Percentiles rank a stretch among this genome's conserved stretches.
Evolutionary conservation across 768 basidiomycete species (phyloP).

Genomic region (Lyophyllum semitale): DNA sequence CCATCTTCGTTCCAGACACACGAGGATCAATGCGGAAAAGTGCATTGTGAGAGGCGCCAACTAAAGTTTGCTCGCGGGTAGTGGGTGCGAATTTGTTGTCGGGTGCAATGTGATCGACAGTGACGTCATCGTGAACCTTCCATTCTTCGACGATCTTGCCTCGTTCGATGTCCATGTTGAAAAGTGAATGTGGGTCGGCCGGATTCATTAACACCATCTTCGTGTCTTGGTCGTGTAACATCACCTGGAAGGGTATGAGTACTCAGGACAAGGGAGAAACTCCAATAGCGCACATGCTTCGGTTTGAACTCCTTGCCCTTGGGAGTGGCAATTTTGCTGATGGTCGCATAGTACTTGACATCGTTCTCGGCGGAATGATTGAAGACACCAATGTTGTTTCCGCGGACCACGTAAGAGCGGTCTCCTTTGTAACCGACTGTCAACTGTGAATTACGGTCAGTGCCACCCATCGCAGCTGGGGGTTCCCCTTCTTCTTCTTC

Average conservation of each 20-base stretch:
- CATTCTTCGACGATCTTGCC: conserved; percentile 98
- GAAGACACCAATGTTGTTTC: conserved; percentile 91
- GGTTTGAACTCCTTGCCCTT: conserved; percentile 87
- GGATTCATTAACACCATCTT: conserved; percentile 95
- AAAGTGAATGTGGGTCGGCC: conserved; percentile 76
- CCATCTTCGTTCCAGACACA: conserved; percentile 87
- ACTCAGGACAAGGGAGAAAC: conserved; percentile 4
- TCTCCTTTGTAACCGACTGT: conserved; percentile 96
- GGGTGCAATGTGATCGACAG: conserved; percentile 88
- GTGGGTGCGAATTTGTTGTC: conserved; percentile 94
- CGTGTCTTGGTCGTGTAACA: conserved; percentile 95
- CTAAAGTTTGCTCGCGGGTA: conserved; percentile 88
- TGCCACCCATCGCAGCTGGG: conserved; percentile 42
- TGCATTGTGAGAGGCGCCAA: conserved; percentile 92
- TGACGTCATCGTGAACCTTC: conserved; percentile 91
- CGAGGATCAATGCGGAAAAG: conserved; percentile 98
- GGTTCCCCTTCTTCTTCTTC: conserved; percentile 50
- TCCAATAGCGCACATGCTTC: conserved; percentile 59
- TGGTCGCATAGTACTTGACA: conserved; percentile 86
- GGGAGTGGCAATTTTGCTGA: conserved; percentile 77
- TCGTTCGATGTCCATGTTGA: conserved; percentile 88
- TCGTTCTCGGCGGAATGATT: conserved; percentile 67
- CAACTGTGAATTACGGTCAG: conserved; percentile 83
- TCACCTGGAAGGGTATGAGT: conserved; percentile 56
- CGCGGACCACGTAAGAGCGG: conserved; percentile 90